Base-by-base conservation (phyloP, 2,329 filamentous ascomycete genomes). In the Fusarium sp. region DNA sequence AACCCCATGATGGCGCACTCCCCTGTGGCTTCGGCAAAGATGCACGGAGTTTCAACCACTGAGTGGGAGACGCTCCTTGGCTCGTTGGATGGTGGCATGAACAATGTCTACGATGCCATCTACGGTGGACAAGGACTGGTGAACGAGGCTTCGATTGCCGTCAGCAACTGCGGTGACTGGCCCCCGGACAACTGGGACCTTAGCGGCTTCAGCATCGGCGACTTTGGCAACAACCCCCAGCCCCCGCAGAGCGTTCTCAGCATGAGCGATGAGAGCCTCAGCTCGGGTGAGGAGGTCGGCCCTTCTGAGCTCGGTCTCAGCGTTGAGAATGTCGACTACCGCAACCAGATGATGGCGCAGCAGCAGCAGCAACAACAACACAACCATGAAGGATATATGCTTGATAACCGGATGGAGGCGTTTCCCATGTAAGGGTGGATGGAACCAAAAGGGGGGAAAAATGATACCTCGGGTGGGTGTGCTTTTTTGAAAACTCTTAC, bases 31-130 rank as follows among this genome's bases (percentile, higher is more conserved):
- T 67, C 53, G 3, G 69, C 55, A 36, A 82, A 84, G 71, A 71
- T 79, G 38, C 70, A 74, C 68, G 81, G 80, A 14, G 84, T 90
- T 11, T 89, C 89, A 1, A 81, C 89, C 8, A 84, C 88, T 0
- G 92, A 96, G 73, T 97, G 93, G 93, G 93, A 97, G 77, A 88
- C 90, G 2, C 84, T 97, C 0, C 84, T 97, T 2, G 90, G 91
- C 4, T 90, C 90, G 20, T 89, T 97, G 77, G 93, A 97, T 73
- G 89, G 89, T 34, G 92, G 92, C 0, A 86, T 90, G 69, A 88
- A 90, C 58, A 96, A 95, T 75, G 90, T 96, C n/a, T 96, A 93
- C 78, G 90, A 93, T 75, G 90, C 90, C 40, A 93, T 93, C 60
- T 93, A 93, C 71, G 91, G 91, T 36, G 91, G 91, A 0, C 84